Evolutionary conservation across 495 filamentous ascomycete species (phyloP).

Genomic region (Lasiosphaeriaceae sp.): DNA sequence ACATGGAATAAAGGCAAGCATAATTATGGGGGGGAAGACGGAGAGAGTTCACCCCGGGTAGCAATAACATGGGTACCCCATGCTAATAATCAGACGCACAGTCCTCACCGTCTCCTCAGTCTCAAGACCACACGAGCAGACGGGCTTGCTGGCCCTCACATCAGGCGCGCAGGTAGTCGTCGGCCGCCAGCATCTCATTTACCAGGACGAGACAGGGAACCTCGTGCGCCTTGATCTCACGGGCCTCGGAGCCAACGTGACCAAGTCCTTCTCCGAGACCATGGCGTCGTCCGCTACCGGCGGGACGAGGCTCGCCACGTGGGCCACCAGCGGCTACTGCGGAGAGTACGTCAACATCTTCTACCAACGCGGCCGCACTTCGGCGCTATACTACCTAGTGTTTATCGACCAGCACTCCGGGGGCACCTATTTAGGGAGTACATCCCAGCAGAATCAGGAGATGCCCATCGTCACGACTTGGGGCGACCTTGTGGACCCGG

Average conservation of each 20-base stretch:
- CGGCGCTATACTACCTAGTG: background rate
- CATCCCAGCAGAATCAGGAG: background rate
- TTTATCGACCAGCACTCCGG: background rate
- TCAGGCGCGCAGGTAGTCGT: background rate
- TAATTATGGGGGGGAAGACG: background rate
- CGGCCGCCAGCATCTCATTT: background rate
- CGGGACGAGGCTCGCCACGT: background rate
- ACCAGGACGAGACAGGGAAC: background rate
- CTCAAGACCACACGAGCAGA: background rate
- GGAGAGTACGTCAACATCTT: background rate
- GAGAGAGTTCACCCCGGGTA: background rate
- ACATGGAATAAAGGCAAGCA: background rate
- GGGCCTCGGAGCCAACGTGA: background rate
- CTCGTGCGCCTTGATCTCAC: background rate
- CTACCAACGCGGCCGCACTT: background rate
- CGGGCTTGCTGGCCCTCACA: background rate
- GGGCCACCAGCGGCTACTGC: background rate
- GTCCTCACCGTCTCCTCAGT: background rate
- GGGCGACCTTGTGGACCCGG: background rate
- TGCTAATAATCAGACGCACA: no score
- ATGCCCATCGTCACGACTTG: background rate
- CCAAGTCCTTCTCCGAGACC: background rate
- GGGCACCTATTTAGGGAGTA: background rate
- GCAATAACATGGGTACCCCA: background rate
- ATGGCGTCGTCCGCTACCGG: background rate